Conservation (phyloP, 768 basidiomycete species). For the Polyporus arcularius region DNA sequence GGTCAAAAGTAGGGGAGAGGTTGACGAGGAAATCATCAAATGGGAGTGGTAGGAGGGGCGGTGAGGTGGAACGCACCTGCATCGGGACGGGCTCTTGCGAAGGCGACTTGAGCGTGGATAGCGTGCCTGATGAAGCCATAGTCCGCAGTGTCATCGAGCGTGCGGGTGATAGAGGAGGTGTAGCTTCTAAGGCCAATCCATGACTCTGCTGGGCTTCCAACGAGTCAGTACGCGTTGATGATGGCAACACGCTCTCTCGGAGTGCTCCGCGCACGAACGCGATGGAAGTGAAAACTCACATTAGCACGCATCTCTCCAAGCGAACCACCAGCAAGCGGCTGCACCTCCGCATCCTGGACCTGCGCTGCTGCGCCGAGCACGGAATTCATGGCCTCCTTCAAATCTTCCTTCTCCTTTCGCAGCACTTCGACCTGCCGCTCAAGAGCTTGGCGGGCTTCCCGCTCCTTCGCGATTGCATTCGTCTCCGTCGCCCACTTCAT, state of each 20-base stretch:
- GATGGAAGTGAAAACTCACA: too few species aligned
- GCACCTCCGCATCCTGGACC: not conserved
- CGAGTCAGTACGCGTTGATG: not conserved
- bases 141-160: not conserved
- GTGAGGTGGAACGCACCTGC: conserved; percentile 10
- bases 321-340: not conserved
- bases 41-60: not conserved
- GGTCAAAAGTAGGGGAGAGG: not conserved
- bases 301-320: too few species aligned
- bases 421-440: not conserved
- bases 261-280: not conserved
- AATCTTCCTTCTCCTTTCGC: not conserved
- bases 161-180: not conserved
- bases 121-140: not conserved
- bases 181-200: not conserved
- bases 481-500: too few species aligned
- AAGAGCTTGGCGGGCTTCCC: not conserved
- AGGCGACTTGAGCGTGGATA: not conserved
- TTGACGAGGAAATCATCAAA: not conserved
- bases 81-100: not conserved
- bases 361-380: not conserved
- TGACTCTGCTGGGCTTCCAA: conserved; percentile 8
- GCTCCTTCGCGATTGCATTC: not conserved
- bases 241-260: not conserved
- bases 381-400: not conserved